A percentile compares a stretch with the other conserved stretches of the same genome.
Evolutionary conservation across 371 early-diverging fungal species (phyloP).

Genomic region (Umbelopsis sp.): DNA sequence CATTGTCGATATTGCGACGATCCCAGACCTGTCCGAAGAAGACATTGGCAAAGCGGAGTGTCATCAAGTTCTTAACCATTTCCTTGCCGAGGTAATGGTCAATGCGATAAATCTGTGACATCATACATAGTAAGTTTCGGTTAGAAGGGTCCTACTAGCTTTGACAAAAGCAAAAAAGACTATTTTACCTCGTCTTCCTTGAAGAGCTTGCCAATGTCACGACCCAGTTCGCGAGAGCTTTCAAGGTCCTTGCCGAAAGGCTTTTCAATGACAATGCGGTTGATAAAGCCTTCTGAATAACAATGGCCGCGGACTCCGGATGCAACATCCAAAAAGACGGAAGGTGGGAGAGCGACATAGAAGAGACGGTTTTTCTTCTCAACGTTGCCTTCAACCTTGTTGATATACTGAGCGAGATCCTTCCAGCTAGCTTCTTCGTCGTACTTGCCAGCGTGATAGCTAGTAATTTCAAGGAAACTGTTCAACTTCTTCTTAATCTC

Average conservation of each 20-base stretch:
- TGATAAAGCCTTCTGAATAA: slow-evolving; percentile 59
- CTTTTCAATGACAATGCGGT: slow-evolving; percentile 95
- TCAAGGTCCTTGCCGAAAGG: slow-evolving; percentile 97
- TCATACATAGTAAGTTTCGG: background rate
- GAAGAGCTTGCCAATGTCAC: slow-evolving; percentile 74
- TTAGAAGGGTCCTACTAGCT: background rate
- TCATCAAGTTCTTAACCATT: slow-evolving; percentile 98
- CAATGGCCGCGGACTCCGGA: slow-evolving; percentile 69
- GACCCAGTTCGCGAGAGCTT: slow-evolving; percentile 72
- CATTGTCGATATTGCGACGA: slow-evolving; percentile 85
- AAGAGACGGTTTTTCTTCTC: slow-evolving; percentile 74
- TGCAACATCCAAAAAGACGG: slow-evolving; percentile 89
- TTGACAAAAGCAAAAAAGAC: no score
- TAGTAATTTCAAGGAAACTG: slow-evolving; percentile 74
- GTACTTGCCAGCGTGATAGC: slow-evolving; percentile 90
- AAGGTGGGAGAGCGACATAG: slow-evolving; percentile 99
- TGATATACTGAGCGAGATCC: slow-evolving; percentile 62
- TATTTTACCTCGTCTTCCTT: slow-evolving; percentile 79
- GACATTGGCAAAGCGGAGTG: slow-evolving; percentile 92
- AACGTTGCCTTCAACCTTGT: slow-evolving; percentile 52
- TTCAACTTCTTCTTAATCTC: slow-evolving; percentile 55
- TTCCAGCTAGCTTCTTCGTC: slow-evolving; percentile 79
- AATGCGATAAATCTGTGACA: slow-evolving; percentile 87
- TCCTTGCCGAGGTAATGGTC: slow-evolving; percentile 99
- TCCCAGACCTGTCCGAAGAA: slow-evolving; percentile 95